These are phyloP conservation scores for Pueraria montana DNA, from an alignment of 306 rosid genomes.

Conservation along the genomic window DNA sequence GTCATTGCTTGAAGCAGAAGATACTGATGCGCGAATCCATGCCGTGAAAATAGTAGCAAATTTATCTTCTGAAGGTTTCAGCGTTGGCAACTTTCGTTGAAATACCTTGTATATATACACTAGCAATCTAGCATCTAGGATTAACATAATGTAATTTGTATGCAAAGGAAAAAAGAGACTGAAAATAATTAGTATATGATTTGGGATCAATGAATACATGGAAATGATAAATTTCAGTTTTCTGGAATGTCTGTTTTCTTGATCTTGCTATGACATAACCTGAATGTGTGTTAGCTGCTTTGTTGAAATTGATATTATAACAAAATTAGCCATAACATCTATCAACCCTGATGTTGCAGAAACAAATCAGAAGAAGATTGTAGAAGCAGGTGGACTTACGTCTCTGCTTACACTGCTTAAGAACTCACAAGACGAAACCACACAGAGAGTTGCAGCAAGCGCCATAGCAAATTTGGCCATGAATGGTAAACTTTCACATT, in stretches of 20 bases:
- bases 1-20: slow-evolving; percentile 89
- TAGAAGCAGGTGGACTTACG: slow-evolving; percentile 80
- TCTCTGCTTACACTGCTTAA: slow-evolving; percentile 80
- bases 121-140: background rate
- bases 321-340: slow-evolving; percentile 31
- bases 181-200: background rate
- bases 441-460: slow-evolving; percentile 90
- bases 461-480: slow-evolving; percentile 93
- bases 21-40: slow-evolving; percentile 75
- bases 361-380: slow-evolving; percentile 86
- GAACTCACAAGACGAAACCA: slow-evolving; percentile 76
- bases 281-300: background rate
- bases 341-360: slow-evolving; percentile 57
- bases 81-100: slow-evolving; percentile 33
- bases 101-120: background rate
- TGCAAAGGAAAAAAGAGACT: background rate
- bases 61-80: slow-evolving; percentile 91
- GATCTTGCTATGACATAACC: background rate
- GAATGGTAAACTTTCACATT: slow-evolving; percentile 64
- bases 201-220: background rate
- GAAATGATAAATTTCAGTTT: background rate
- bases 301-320: slow-evolving; percentile 19
- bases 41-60: slow-evolving; percentile 93
- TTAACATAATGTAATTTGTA: background rate
- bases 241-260: background rate